Evolutionary conservation across 345 rosid genomes (phyloP).

Genomic region (Corchorus capsularis): DNA sequence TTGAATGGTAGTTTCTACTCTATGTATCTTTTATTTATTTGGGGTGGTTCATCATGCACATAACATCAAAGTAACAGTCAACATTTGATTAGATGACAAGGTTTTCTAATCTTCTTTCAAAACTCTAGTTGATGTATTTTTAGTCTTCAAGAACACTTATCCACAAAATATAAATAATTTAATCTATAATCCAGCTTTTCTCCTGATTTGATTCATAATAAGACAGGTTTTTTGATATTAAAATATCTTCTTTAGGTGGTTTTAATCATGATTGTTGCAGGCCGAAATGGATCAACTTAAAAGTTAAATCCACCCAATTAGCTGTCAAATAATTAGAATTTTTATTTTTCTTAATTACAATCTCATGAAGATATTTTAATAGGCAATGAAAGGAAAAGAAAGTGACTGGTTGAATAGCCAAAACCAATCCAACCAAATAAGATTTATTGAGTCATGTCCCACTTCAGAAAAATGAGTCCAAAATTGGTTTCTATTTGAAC

Average conservation of each 20-base stretch:
- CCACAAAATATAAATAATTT: neutral
- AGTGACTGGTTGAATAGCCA: constrained; percentile 27
- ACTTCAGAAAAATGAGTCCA: constrained; percentile 9
- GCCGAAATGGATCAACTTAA: constrained; percentile 8
- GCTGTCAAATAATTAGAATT: neutral
- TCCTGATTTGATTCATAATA: neutral
- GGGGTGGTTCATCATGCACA: neutral
- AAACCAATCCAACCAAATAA: constrained; percentile 24
- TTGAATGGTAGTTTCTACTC: neutral
- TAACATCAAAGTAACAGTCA: neutral
- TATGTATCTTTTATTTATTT: neutral
- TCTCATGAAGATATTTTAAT: constrained; percentile 24
- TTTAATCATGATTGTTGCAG: constrained; percentile 12
- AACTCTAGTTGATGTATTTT: neutral
- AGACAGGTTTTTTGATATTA: neutral
- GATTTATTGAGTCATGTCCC: constrained; percentile 39
- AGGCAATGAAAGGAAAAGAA: constrained; percentile 12
- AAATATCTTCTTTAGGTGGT: neutral
- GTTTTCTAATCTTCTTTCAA: too few species aligned
- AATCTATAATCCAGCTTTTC: neutral
- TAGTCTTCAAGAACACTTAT: neutral
- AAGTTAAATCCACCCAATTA: constrained; percentile 2
- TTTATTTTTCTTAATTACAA: neutral
- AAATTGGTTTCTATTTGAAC: neutral
- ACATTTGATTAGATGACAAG: neutral